A percentile compares a stretch with the other conserved stretches of the same genome.
These are phyloP conservation scores for Sanghuangporus weigelae DNA, from an alignment of 1,284 basidiomycete genomes.

Conservation along the genomic window DNA sequence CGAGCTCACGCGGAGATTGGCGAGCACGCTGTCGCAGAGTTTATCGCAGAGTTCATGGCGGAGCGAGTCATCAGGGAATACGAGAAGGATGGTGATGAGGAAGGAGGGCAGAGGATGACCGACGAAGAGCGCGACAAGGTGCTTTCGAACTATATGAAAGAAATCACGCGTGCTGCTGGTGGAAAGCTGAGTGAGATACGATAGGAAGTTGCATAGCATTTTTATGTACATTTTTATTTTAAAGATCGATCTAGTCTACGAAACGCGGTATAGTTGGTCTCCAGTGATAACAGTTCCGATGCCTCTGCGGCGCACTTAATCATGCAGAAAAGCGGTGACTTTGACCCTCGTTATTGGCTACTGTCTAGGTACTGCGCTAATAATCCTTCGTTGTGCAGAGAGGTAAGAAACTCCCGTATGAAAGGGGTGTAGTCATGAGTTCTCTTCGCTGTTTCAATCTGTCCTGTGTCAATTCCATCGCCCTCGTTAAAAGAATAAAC, in stretches of 20 bases:
- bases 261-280: not conserved
- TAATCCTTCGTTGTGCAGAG: conserved; percentile 42
- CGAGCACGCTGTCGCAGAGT: conserved; percentile 56
- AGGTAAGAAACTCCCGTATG: conserved; percentile 39
- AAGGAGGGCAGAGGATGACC: conserved; percentile 24
- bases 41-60: conserved; percentile 74
- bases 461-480: not conserved
- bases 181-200: conserved; percentile 35
- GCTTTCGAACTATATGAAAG: conserved; percentile 45
- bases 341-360: not conserved
- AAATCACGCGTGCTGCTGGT: conserved; percentile 58
- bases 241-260: not conserved
- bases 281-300: not conserved
- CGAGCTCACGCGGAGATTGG: conserved; percentile 71
- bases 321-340: not conserved
- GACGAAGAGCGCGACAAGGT: conserved; percentile 29
- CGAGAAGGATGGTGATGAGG: conserved; percentile 40
- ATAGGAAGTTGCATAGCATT: not conserved
- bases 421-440: conserved; percentile 62
- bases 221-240: not conserved
- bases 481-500: not conserved
- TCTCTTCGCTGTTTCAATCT: conserved; percentile 52
- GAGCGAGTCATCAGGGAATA: conserved; percentile 30
- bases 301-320: too few species aligned
- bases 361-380: conserved; percentile 23